Conservation (phyloP, 148 eudicot species). For the Fallopia convolvulus region DNA sequence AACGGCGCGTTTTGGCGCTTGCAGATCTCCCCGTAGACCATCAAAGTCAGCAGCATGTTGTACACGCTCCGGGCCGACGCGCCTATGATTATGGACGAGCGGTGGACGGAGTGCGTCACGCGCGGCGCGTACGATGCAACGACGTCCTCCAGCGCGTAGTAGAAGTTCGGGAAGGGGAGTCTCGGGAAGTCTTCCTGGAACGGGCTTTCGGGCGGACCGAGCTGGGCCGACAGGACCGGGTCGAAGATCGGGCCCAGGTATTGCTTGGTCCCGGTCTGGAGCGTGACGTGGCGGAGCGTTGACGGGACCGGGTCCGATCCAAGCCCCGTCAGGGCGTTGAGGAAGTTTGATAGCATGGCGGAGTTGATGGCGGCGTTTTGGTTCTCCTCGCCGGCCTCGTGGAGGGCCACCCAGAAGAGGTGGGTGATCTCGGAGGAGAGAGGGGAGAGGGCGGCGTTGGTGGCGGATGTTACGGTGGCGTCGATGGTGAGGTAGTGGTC, state of each 20-base stretch:
- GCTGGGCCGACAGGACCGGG: not conserved
- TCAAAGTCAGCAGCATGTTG: constrained; percentile 24
- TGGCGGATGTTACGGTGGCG: constrained; percentile 18
- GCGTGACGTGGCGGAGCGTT: constrained; percentile 25
- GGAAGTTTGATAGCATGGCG: constrained; percentile 34
- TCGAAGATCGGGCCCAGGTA: constrained; percentile 29
- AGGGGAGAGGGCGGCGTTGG: constrained; percentile 21
- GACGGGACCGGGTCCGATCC: not conserved
- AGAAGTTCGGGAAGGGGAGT: constrained; percentile 30
- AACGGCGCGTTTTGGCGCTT: constrained; percentile 25
- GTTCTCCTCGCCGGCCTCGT: constrained; percentile 18
- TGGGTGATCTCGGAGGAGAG: constrained; percentile 30
- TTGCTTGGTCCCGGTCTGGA: constrained; percentile 37
- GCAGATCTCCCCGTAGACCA: constrained; percentile 35
- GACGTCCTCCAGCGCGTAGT: constrained; percentile 37
- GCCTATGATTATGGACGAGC: constrained; percentile 33
- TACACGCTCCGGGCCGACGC: constrained; percentile 32
- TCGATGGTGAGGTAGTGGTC: constrained; percentile 36
- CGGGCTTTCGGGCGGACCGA: constrained; percentile 27
- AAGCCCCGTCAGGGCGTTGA: constrained; percentile 13
- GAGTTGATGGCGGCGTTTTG: constrained; percentile 14
- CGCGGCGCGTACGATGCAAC: constrained; percentile 14
- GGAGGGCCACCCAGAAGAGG: constrained; percentile 32
- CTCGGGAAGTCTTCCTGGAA: constrained; percentile 29
- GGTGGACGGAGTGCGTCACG: constrained; percentile 31